Evolutionary conservation across 2,329 filamentous ascomycete genomes (phyloP), one percentile per base, ranked within the genome.

Genomic region (Calcarisporium arbuscula): DNA sequence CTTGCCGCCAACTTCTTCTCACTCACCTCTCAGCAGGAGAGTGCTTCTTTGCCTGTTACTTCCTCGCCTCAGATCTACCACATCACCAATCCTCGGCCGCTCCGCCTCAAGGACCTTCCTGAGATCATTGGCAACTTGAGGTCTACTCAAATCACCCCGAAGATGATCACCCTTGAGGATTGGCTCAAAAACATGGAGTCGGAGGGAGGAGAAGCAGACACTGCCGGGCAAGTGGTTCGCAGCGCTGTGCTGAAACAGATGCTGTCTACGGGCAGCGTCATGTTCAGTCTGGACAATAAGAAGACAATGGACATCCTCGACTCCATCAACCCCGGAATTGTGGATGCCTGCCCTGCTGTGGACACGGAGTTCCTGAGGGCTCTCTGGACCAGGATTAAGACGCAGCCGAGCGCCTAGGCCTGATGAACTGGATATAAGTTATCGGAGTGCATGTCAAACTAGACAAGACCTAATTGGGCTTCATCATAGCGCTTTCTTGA

Each of bases 231-330:
- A 18, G 38, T 41, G n/a, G 41, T 47, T 5, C 34, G 41, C 11
- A 40, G 38, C 34, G 41, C 41, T n/a, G 45, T 48, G 20, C 40
- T 49, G 17, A 42, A 35, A 33, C 42, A 49, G 33, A 46, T 45
- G 28, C 44, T 47, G 9, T 37, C 39, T 14, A 48, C 44, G 9
- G 47, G 47, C 5, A 40, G 41, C 29, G 47, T 48, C 40, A 49
- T 49, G 47, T 49, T 49, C 26, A 42, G 45, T 28, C 38, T 49
- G 23, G 42, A 49, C 19, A 47, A 41, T 35, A 30, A 16, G 28
- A 28, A 31, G 25, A 49, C 47, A 8, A 35, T 40, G 37, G 35
- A 41, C 10, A 25, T 43, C 21, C 30, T 49, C 36, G 44, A 47
- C 20, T 32, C 31, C 12, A 25, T 49, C 29, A 33, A 34, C 17